phyloP scores from a whole-genome alignment of 768 basidiomycete genomes.

The Agaricus subrufescens region DNA sequence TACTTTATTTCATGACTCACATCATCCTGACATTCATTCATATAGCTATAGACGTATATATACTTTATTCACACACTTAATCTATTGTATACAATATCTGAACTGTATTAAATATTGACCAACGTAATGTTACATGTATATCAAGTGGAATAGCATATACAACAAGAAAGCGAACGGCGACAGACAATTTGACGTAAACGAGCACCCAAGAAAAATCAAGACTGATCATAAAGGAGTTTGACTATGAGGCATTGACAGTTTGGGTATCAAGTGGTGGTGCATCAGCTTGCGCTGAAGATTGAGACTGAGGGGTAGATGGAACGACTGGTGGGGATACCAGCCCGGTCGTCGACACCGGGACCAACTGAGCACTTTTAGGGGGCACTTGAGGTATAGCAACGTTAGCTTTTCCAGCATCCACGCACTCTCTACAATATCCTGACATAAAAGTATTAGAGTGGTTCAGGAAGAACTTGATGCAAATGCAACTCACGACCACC shows the following conservation, averaged over 20 bases:
- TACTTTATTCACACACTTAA: not conserved
- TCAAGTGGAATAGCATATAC: not conserved
- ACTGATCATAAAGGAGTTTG: not conserved
- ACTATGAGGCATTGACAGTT: not conserved
- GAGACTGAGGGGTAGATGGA: not conserved
- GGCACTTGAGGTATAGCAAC: constrained; percentile 9
- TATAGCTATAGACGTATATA: no score
- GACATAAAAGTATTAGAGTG: not conserved
- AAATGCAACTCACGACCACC: constrained; percentile 57
- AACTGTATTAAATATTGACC: constrained; percentile 1
- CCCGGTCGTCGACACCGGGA: not conserved
- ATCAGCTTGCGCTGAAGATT: not conserved
- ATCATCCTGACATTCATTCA: not conserved
- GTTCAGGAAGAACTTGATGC: not conserved
- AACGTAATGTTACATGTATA: constrained; percentile 5
- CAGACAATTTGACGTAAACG: no score
- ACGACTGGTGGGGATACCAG: not conserved
- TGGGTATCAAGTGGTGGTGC: not conserved
- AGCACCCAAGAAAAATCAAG: no score
- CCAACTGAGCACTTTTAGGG: not conserved
- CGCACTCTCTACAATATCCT: constrained; percentile 72
- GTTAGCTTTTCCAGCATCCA: constrained; percentile 45
- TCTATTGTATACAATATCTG: constrained; percentile 7
- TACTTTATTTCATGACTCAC: not conserved
- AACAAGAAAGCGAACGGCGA: not conserved